phyloP scores from a whole-genome alignment of 805 yeast species.

The Lipomyces sp. region DNA sequence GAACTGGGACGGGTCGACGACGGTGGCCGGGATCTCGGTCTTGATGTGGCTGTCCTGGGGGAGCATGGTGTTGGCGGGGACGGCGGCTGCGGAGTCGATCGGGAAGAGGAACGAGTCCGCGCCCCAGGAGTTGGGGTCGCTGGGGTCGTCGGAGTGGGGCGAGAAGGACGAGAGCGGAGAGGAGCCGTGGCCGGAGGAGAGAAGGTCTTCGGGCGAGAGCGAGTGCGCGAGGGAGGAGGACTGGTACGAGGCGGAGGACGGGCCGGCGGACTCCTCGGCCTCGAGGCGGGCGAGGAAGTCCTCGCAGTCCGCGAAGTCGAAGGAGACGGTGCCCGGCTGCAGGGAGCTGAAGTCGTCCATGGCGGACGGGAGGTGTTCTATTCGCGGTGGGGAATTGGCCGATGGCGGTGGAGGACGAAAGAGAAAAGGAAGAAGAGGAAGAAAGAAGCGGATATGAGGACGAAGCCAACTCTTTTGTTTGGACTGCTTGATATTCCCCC shows the following conservation, averaged over 20 bases:
- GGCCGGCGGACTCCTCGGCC: slow-evolving; percentile 23
- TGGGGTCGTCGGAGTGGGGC: slow-evolving; percentile 8
- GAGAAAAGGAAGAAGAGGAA: too few species aligned
- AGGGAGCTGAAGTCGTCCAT: slow-evolving; percentile 16
- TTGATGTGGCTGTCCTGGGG: slow-evolving; percentile 1
- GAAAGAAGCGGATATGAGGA: too few species aligned
- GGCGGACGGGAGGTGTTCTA: too few species aligned
- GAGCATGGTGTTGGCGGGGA: not conserved
- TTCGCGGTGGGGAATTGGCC: too few species aligned
- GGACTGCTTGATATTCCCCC: too few species aligned
- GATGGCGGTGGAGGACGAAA: not conserved
- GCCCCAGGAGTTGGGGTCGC: slow-evolving; percentile 19
- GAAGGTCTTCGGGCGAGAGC: slow-evolving; percentile 22
- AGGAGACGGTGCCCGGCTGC: slow-evolving; percentile 9
- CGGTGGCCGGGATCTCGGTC: slow-evolving; percentile 1
- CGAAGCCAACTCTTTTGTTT: too few species aligned
- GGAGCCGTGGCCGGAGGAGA: slow-evolving; percentile 25
- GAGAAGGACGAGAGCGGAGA: slow-evolving; percentile 26
- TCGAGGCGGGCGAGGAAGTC: slow-evolving; percentile 32
- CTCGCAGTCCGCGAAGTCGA: slow-evolving; percentile 32
- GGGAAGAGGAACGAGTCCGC: slow-evolving; percentile 22
- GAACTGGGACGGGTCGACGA: slow-evolving; percentile 1
- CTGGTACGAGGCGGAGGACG: slow-evolving; percentile 17
- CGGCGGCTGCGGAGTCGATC: slow-evolving; percentile 8
- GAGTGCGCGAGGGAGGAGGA: slow-evolving; percentile 14